Evolutionary conservation across 2,329 filamentous ascomycete genomes (phyloP).

Genomic region (Leptographium galeiforme): DNA sequence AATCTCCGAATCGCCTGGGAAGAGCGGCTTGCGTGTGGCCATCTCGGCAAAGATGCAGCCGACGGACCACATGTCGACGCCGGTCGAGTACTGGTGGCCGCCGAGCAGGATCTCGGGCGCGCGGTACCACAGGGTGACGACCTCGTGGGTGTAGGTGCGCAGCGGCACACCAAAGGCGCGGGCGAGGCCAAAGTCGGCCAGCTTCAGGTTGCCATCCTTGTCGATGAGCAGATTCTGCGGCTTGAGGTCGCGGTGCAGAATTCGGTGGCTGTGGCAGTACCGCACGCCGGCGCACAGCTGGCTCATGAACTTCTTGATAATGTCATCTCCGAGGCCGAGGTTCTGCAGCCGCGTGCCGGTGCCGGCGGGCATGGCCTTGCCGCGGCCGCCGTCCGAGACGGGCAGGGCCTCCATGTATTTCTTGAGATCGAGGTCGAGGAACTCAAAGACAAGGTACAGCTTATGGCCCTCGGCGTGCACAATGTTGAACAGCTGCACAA

Average conservation of each 20-base stretch:
- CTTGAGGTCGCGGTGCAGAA: slow-evolving; percentile 75
- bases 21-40: slow-evolving; percentile 79
- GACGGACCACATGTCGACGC: slow-evolving; percentile 86
- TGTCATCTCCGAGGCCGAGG: slow-evolving; percentile 60
- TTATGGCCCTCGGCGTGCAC: slow-evolving; percentile 87
- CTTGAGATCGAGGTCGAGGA: slow-evolving; percentile 77
- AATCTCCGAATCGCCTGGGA: slow-evolving; percentile 82
- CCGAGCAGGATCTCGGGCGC: slow-evolving; percentile 76
- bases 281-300: slow-evolving; percentile 69
- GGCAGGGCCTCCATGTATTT: slow-evolving; percentile 89
- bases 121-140: slow-evolving; percentile 83
- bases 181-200: slow-evolving; percentile 78
- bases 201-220: slow-evolving; percentile 72
- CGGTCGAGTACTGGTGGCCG: slow-evolving; percentile 81
- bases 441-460: slow-evolving; percentile 81
- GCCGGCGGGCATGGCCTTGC: slow-evolving; percentile 68
- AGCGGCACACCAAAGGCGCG: slow-evolving; percentile 79
- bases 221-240: slow-evolving; percentile 78
- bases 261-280: slow-evolving; percentile 75
- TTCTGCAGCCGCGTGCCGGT: slow-evolving; percentile 47
- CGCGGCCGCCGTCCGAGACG: slow-evolving; percentile 65
- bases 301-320: slow-evolving; percentile 85
- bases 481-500: slow-evolving; percentile 74
- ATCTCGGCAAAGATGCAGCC: slow-evolving; percentile 89
- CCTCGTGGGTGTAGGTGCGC: slow-evolving; percentile 82